Evolutionary conservation across 78 protist genomes (phyloP).

Genomic region (Protostelium mycophagum): DNA sequence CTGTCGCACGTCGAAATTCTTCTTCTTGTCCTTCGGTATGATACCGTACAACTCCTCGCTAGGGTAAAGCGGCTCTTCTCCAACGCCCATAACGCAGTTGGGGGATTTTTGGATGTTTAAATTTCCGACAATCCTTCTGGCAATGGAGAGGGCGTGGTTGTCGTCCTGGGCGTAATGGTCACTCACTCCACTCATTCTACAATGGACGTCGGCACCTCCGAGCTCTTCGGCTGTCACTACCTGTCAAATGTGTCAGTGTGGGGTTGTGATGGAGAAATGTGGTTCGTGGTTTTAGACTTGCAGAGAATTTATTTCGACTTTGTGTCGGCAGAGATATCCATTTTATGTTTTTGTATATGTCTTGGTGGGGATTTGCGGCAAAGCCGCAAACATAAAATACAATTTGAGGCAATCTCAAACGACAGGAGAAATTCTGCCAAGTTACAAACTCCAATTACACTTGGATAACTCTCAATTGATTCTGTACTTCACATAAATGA

Average conservation of each 20-base stretch:
- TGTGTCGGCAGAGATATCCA: no score
- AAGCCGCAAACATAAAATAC: no score
- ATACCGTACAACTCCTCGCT: conserved; percentile 75
- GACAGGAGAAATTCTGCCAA: no score
- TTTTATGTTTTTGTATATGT: no score
- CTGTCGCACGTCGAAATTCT: conserved; percentile 73
- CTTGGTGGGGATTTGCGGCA: no score
- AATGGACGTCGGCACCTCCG: conserved; percentile 96
- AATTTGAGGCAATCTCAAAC: no score
- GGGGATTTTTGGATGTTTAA: conserved; percentile 52
- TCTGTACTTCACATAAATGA: no score
- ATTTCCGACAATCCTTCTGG: conserved; percentile 79
- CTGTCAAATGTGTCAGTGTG: conserved; percentile 27
- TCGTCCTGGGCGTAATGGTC: conserved; percentile 93
- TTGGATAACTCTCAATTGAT: no score
- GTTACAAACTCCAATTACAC: no score
- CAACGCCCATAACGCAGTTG: background rate
- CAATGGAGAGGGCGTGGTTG: conserved; percentile 82
- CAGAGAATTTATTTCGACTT: no score
- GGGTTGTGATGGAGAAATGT: background rate
- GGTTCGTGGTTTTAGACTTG: no score
- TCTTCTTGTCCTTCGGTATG: conserved; percentile 56
- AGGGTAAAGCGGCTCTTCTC: conserved; percentile 72
- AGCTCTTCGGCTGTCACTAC: conserved; percentile 89
- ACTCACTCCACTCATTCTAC: conserved; percentile 89